Evolutionary conservation across 2,329 filamentous ascomycete genomes (phyloP).

Genomic region (Capronia coronata): DNA sequence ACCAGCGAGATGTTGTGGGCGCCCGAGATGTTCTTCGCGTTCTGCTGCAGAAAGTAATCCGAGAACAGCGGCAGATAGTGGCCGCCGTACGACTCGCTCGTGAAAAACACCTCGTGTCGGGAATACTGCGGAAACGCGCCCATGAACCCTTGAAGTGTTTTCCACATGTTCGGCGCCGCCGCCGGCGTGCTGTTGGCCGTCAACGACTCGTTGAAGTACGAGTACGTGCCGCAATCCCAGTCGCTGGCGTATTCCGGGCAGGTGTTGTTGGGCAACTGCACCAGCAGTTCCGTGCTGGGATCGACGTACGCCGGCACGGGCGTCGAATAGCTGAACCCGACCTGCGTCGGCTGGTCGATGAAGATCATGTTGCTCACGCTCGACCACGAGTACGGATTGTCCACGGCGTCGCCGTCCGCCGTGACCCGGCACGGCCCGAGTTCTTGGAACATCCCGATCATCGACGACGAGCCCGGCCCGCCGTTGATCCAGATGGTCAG

Average conservation of each 20-base stretch:
- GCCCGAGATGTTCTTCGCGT: conserved; percentile 28
- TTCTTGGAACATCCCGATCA: conserved; percentile 35
- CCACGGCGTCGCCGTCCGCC: conserved; percentile 34
- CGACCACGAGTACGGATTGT: conserved; percentile 35
- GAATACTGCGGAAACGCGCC: conserved; percentile 28
- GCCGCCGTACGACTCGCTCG: conserved; percentile 50
- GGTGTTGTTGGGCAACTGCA: conserved; percentile 24
- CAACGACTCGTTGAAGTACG: conserved; percentile 25
- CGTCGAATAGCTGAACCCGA: conserved; percentile 51
- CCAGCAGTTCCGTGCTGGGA: conserved; percentile 12
- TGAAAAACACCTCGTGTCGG: conserved; percentile 46
- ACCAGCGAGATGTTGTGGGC: conserved; percentile 29
- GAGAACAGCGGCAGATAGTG: conserved; percentile 53
- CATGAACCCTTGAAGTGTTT: conserved; percentile 28
- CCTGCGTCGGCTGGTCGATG: conserved; percentile 59
- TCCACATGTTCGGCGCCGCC: conserved; percentile 28
- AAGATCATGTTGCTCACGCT: conserved; percentile 46
- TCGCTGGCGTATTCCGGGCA: conserved; percentile 27
- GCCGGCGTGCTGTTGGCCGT: conserved; percentile 26
- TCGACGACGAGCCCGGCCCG: conserved; percentile 31
- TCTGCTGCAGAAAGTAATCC: conserved; percentile 36
- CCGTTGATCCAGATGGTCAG: conserved; percentile 40
- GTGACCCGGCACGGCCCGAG: conserved; percentile 36
- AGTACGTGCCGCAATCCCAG: conserved; percentile 26
- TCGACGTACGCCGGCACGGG: conserved; percentile 26